phyloP scores from a whole-genome alignment of 2,329 filamentous ascomycete species.

The Curvularia lunata region DNA sequence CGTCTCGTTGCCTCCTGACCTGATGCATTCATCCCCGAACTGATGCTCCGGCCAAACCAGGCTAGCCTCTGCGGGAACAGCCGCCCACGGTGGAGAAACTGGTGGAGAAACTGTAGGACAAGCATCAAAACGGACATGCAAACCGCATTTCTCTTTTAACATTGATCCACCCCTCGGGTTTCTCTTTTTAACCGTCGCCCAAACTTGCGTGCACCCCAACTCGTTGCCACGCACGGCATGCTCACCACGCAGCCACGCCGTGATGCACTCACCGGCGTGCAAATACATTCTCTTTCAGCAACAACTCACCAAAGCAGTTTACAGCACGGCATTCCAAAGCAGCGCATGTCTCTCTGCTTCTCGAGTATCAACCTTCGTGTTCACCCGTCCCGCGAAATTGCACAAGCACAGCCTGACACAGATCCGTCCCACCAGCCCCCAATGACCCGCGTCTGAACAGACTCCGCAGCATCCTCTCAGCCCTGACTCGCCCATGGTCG shows the following conservation, averaged over 20 bases:
- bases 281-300: not conserved
- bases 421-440: not conserved
- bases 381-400: not conserved
- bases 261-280: not conserved
- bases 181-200: not conserved
- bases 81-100: constrained; percentile 21
- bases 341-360: no score
- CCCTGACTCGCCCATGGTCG: not conserved
- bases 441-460: not conserved
- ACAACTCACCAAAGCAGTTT: not conserved
- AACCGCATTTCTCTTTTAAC: no score
- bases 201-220: not conserved
- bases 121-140: not conserved
- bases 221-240: not conserved
- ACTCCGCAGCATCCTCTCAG: not conserved
- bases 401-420: not conserved
- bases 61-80: constrained; percentile 32
- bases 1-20: not conserved
- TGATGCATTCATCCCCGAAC: not conserved
- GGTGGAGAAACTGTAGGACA: constrained; percentile 10
- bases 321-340: no score
- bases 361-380: no score
- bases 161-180: not conserved
- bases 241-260: not conserved
- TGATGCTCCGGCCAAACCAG: constrained; percentile 7